A percentile compares a stretch with the other conserved stretches of the same genome.
Evolutionary conservation across 2,329 filamentous ascomycete genomes (phyloP).

Genomic region (Talaromyces sp.): DNA sequence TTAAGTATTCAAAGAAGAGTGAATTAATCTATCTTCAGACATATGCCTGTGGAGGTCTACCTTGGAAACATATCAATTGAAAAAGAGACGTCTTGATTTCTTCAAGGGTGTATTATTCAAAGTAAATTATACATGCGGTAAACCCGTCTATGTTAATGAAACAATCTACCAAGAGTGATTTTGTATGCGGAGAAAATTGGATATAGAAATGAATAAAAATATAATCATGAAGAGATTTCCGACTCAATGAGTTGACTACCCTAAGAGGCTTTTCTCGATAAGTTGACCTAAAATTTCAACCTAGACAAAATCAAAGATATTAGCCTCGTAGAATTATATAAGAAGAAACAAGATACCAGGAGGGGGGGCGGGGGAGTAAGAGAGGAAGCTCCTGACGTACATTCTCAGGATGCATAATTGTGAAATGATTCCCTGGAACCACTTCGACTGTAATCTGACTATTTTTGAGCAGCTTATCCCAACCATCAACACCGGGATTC

Average conservation of each 20-base stretch:
- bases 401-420: background rate
- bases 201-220: too few relatives aligned
- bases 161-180: too few relatives aligned
- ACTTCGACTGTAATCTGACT: background rate
- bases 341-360: background rate
- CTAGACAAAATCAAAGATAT: background rate
- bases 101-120: too few relatives aligned
- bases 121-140: too few relatives aligned
- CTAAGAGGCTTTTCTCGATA: background rate
- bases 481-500: background rate
- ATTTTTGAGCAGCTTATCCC: background rate
- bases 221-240: too few relatives aligned
- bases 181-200: too few relatives aligned
- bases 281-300: background rate
- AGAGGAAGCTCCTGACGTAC: background rate
- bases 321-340: background rate
- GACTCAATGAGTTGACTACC: background rate
- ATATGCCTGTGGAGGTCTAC: too few relatives aligned
- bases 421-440: background rate
- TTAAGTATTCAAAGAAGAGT: too few relatives aligned
- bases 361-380: background rate
- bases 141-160: too few relatives aligned
- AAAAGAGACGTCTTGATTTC: too few relatives aligned
- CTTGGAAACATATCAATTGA: too few relatives aligned
- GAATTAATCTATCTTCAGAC: too few relatives aligned